Percentiles rank a stretch among this genome's conserved stretches.
Conservation (phyloP, 2,329 filamentous ascomycete genomes). For the Colletotrichum kahawae region DNA sequence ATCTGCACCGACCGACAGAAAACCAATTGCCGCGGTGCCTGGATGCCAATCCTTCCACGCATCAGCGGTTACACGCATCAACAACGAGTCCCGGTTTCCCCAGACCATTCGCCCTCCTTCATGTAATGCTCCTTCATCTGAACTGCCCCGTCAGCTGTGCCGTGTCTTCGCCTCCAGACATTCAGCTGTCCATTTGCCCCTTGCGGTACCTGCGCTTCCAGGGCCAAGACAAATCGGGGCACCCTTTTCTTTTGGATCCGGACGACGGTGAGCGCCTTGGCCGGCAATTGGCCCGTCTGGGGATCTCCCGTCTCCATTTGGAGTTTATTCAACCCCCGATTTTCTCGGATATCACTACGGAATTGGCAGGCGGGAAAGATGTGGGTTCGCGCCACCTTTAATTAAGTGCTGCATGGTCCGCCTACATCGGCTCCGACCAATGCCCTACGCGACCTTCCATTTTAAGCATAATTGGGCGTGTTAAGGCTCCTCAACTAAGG, state of each 20-base stretch:
- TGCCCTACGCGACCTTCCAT: slow-evolving; percentile 14
- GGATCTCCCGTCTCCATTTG: slow-evolving; percentile 11
- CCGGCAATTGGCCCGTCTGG: slow-evolving; percentile 5
- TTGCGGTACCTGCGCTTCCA: background rate
- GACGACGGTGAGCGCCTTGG: background rate
- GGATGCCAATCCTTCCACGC: background rate
- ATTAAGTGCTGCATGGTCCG: background rate
- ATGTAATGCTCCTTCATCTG: background rate
- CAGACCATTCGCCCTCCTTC: background rate
- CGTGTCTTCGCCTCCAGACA: background rate
- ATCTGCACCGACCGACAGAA: background rate
- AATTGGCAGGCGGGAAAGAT: slow-evolving; percentile 13
- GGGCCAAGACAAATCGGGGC: background rate
- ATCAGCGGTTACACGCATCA: background rate
- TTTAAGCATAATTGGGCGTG: slow-evolving; percentile 15
- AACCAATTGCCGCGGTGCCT: background rate
- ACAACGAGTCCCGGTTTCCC: background rate
- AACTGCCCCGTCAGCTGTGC: background rate
- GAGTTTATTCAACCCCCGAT: slow-evolving; percentile 3
- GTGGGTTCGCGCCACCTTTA: background rate
- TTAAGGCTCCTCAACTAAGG: background rate
- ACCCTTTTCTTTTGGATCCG: background rate
- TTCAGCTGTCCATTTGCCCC: background rate
- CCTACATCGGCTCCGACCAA: background rate
- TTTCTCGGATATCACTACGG: slow-evolving; percentile 2